Evolutionary conservation across 768 basidiomycete species (phyloP), one percentile per base, ranked within the genome.

Genomic region (Calocera cornea): DNA sequence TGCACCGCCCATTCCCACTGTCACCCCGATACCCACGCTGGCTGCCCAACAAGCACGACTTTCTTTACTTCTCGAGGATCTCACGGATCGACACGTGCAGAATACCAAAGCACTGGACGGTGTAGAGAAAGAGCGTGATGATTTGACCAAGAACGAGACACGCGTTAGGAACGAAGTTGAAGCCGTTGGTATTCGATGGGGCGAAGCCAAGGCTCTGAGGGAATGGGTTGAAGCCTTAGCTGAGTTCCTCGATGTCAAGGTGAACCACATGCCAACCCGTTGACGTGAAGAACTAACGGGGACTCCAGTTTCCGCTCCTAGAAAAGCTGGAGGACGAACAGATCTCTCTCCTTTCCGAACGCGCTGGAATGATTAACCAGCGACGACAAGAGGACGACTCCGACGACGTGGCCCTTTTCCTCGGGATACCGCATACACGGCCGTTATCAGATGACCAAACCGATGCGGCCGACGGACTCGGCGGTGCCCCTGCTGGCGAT

Each of bases 191-290:
- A 82, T 78, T 50, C 92, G 93, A 76, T 79, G 90, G 63, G 84
- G 85, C 19, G 94, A 92, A 91, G 92, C 93, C 71, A 79, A 77
- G 12, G 82, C 83, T 64, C 90, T 94, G 78, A 82, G 79, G n/a
- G n/a, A 90, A 40, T 91, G 89, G 87, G 77, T 91, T 0, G 92
- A 93, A 75, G 84, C 83, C 68, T 83, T 93, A 7, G 92, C 89
- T 2, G 83, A 83, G n/a, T 93, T 94, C 75, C 78, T 94, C 22
- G 92, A 94, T 72, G 89, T 90, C 77, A 94, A 94, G 85, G 91
- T 89, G 22, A 5, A n/a, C 38, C 29, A 19, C 24, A 12, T n/a
- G 5, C 3, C 19, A 1, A n/a, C 47, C 29, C n/a, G 22, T 7
- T 38, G 27, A 65, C 69, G 3, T 60, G 66, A 31, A 27, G 41